Base-by-base conservation (phyloP, 495 filamentous ascomycete species). In the Parathielavia hyrcaniae region DNA sequence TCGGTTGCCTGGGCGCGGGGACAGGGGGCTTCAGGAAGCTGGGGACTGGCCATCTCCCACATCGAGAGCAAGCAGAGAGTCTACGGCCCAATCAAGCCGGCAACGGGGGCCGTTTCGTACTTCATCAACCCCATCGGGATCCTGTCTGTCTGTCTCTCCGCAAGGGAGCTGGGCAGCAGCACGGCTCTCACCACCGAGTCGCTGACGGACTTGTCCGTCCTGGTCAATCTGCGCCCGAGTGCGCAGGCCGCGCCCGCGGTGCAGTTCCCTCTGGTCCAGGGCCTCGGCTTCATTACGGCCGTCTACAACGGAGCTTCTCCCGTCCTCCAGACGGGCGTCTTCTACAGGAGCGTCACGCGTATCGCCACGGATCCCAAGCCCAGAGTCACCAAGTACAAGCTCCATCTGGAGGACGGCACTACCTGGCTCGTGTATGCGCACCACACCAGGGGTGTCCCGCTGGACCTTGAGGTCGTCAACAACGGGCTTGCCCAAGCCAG, bases 261-360 rank as follows among this genome's bases (percentile, higher is more conserved):
- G 36, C 84, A 83, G 0, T 88, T 96, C 63, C 91, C 91, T 0
- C 67, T 96, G 8, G 84, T 95, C 1, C 92, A 97, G 68, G 93
- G 93, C 4, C 91, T 92, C 85, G 90, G 82, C 0, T 92, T 90
- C 60, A 79, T 95, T 12, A 96, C 90, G 5, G 92, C 77, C 4
- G 55, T 87, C n/a, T 97, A 92, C 70, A 79, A 76, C 44, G 79
- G 80, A 35, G 74, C 83, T 5, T 81, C 83, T 26, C 91, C 92
- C 3, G 45, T 86, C 12, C 75, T 97, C 22, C 82, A 89, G 61
- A 88, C 85, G 51, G 85, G 83, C 11, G 77, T 92, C 1, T 84
- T 83, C 61, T 95, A 89, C 76, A 77, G 77, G 17, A 81, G 81
- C 19, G 73, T 97, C 35, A 83, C 79, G 4, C 85, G 82, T 34